A percentile compares a stretch with the other conserved stretches of the same genome.
Conservation (phyloP, 306 rosid species). For the Quercus variabilis region DNA sequence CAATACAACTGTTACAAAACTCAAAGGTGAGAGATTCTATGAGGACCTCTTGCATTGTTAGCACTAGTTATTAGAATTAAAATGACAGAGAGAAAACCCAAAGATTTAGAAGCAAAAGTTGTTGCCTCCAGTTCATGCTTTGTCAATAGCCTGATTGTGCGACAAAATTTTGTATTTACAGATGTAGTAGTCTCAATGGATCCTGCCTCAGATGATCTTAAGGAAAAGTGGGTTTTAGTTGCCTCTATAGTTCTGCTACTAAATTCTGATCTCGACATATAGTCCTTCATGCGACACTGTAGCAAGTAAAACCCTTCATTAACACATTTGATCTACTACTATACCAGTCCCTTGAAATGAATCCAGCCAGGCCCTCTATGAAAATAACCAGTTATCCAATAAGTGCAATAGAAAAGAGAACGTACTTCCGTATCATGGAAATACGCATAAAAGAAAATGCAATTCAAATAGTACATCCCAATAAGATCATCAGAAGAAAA, state of each 20-base stretch:
- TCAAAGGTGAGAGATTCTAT: neutral
- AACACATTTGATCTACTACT: too few relatives aligned
- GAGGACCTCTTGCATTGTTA: neutral
- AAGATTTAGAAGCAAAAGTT: constrained; percentile 12
- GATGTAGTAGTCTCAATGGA: constrained; percentile 26
- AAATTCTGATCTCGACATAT: constrained; percentile 61
- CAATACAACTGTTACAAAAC: neutral
- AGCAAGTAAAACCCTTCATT: too few relatives aligned
- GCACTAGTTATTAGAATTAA: neutral
- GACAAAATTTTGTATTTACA: constrained; percentile 40
- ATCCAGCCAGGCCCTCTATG: too few relatives aligned
- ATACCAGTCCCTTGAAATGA: too few relatives aligned
- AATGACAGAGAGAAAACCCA: neutral
- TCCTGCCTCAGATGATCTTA: constrained; percentile 24
- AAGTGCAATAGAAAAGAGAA: neutral
- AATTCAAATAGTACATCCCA: neutral
- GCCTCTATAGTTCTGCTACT: constrained; percentile 55
- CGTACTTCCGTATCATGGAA: neutral
- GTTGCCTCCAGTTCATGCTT: constrained; percentile 58
- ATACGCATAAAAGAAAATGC: neutral
- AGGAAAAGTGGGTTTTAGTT: constrained; percentile 39
- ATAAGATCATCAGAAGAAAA: neutral
- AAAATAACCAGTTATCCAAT: neutral
- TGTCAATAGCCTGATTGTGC: constrained; percentile 53
- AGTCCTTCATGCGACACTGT: constrained; percentile 55